Percentiles rank a stretch among this genome's conserved stretches.
Conservation (phyloP, 192 early-diverging fungal species). For the Podila clonocystis region DNA sequence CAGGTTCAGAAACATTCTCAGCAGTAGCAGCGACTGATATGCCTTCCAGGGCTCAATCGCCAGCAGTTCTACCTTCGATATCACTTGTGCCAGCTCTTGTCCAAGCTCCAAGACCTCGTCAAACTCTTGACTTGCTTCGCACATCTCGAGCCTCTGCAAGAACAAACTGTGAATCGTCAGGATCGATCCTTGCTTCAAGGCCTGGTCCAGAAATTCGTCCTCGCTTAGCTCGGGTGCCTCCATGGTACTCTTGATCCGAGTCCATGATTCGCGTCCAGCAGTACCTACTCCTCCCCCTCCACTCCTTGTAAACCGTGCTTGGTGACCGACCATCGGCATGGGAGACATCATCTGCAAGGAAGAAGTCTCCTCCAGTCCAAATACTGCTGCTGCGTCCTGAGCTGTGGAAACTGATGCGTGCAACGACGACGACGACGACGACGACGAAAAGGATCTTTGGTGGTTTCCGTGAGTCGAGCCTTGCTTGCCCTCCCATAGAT, state of each 20-base stretch:
- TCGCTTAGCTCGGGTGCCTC: conserved; percentile 38
- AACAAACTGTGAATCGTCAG: conserved; percentile 32
- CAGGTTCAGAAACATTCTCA: conserved; percentile 43
- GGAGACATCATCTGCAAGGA: conserved; percentile 6
- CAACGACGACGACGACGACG: neutral
- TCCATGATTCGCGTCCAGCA: conserved; percentile 29
- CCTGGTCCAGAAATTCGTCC: conserved; percentile 39
- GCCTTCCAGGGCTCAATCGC: conserved; percentile 42
- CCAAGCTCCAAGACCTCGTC: conserved; percentile 42
- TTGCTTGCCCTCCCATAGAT: conserved; percentile 25
- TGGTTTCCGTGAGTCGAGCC: conserved; percentile 5
- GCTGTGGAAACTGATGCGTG: neutral
- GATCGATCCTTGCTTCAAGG: conserved; percentile 22
- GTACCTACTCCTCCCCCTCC: neutral
- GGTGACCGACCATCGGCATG: conserved; percentile 12
- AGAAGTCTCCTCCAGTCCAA: conserved; percentile 34
- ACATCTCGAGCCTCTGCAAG: conserved; percentile 27
- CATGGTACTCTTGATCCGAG: conserved; percentile 14
- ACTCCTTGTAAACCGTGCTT: neutral
- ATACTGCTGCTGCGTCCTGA: conserved; percentile 10
- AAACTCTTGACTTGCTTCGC: conserved; percentile 34
- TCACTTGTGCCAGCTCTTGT: conserved; percentile 33
- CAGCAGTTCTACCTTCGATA: conserved; percentile 32
- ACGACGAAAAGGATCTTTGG: neutral
- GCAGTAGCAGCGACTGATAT: conserved; percentile 30